phyloP scores from a whole-genome alignment of 768 basidiomycete genomes.

The Phylloporus sp. region DNA sequence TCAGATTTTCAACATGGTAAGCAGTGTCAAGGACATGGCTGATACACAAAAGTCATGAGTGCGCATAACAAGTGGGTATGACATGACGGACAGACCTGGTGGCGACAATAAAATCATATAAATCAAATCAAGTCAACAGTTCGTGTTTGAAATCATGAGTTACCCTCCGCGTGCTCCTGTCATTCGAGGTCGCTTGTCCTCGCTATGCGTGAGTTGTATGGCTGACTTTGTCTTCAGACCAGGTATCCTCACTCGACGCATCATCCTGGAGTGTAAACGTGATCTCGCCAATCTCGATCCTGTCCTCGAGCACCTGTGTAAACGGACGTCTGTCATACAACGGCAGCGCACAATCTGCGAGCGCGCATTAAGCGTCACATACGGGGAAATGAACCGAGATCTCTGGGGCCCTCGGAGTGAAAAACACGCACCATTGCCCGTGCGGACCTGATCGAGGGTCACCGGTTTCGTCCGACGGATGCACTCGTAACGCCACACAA shows the following conservation, averaged over 20 bases:
- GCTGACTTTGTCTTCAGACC: neutral
- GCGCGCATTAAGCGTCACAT: neutral
- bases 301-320: conserved; percentile 13
- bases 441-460: conserved; percentile 23
- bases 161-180: neutral
- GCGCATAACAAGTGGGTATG: conserved; percentile 1
- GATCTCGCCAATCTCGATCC: conserved; percentile 21
- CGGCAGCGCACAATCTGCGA: conserved; percentile 21
- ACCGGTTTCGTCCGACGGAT: conserved; percentile 22
- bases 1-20: neutral
- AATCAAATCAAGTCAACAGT: neutral
- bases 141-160: neutral
- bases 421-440: conserved; percentile 13
- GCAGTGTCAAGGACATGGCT: neutral
- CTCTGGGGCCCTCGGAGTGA: neutral
- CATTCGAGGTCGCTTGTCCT: neutral
- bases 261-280: conserved; percentile 15
- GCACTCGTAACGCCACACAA: conserved; percentile 20
- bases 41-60: neutral
- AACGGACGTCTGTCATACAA: conserved; percentile 14
- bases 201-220: neutral
- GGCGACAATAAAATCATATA: neutral
- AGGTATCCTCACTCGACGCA: neutral
- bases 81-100: conserved; percentile 1
- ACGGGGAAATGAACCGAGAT: neutral